Percentiles rank a stretch among this genome's conserved stretches.
Evolutionary conservation across 129 eudicot genomes (phyloP).

Genomic region (Pittosporum tobira): DNA sequence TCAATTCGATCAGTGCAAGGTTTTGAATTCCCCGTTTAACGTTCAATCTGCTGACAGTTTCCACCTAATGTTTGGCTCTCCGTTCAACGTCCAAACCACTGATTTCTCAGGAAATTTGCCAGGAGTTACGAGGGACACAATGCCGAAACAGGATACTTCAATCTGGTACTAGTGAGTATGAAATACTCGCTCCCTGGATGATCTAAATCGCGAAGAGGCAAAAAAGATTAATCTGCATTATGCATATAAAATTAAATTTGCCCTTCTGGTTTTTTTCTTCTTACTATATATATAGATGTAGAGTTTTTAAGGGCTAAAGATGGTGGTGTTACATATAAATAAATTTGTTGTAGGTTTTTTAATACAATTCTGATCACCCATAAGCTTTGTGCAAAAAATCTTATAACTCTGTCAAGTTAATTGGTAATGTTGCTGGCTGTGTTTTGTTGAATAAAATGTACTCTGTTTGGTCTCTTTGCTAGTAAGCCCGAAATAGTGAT

Average conservation of each 20-base stretch:
- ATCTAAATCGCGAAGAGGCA: neutral
- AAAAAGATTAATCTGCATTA: neutral
- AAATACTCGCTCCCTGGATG: neutral
- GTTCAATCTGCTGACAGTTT: conserved; percentile 30
- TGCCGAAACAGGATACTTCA: conserved; percentile 32
- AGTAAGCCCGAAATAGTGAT: too few relatives aligned
- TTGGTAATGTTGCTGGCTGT: neutral
- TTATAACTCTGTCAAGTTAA: neutral
- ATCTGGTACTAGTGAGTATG: conserved; percentile 36
- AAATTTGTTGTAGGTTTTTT: neutral
- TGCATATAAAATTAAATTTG: neutral
- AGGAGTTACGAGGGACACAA: conserved; percentile 19
- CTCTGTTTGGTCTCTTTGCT: neutral
- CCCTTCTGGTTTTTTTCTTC: neutral
- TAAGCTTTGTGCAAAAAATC: neutral
- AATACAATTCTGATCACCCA: neutral
- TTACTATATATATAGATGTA: conserved; percentile 6
- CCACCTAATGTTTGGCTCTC: conserved; percentile 41
- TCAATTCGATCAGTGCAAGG: conserved; percentile 33
- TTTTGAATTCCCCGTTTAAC: conserved; percentile 23
- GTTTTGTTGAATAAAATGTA: neutral
- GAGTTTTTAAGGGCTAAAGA: conserved; percentile 8
- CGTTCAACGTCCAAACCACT: conserved; percentile 17
- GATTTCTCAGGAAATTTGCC: conserved; percentile 19
- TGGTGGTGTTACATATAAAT: conserved; percentile 13